Evolutionary conservation across 1,139 yeast genomes (phyloP).

Genomic region (Yamadazyma atmosphaerica): DNA sequence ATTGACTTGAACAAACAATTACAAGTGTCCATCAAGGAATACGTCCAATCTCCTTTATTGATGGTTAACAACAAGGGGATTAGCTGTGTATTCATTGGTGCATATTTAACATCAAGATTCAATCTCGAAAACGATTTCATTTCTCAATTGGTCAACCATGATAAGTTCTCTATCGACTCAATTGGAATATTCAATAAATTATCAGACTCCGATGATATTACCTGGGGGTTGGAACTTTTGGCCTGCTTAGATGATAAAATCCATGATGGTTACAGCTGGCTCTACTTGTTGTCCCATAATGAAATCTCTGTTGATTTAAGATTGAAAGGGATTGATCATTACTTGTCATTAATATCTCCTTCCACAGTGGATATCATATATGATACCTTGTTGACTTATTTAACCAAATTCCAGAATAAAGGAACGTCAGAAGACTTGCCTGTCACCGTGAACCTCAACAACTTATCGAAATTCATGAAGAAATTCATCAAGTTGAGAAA

Average conservation of each 20-base stretch:
- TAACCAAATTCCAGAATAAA: neutral
- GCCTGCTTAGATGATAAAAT: slow-evolving; percentile 11
- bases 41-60: slow-evolving; percentile 48
- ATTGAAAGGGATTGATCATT: slow-evolving; percentile 23
- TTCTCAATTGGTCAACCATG: slow-evolving; percentile 24
- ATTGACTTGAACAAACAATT: slow-evolving; percentile 9
- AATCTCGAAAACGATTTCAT: slow-evolving; percentile 17
- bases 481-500: slow-evolving; percentile 31
- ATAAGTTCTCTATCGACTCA: slow-evolving; percentile 45
- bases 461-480: slow-evolving; percentile 44
- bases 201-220: slow-evolving; percentile 38
- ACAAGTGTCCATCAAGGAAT: slow-evolving; percentile 40
- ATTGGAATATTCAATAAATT: slow-evolving; percentile 55
- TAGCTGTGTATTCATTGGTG: slow-evolving; percentile 47
- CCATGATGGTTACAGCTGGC: slow-evolving; percentile 38
- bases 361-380: slow-evolving; percentile 6
- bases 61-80: slow-evolving; percentile 50
- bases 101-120: slow-evolving; percentile 17
- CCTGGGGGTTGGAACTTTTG: slow-evolving; percentile 55
- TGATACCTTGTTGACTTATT: slow-evolving; percentile 3
- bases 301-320: slow-evolving; percentile 35
- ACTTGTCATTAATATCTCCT: slow-evolving; percentile 6
- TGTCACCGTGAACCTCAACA: slow-evolving; percentile 19
- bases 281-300: slow-evolving; percentile 41
- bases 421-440: slow-evolving; percentile 4